Evolutionary conservation across 2,329 filamentous ascomycete genomes (phyloP), one percentile per base, ranked within the genome.

Genomic region (Aureobasidium sp.): DNA sequence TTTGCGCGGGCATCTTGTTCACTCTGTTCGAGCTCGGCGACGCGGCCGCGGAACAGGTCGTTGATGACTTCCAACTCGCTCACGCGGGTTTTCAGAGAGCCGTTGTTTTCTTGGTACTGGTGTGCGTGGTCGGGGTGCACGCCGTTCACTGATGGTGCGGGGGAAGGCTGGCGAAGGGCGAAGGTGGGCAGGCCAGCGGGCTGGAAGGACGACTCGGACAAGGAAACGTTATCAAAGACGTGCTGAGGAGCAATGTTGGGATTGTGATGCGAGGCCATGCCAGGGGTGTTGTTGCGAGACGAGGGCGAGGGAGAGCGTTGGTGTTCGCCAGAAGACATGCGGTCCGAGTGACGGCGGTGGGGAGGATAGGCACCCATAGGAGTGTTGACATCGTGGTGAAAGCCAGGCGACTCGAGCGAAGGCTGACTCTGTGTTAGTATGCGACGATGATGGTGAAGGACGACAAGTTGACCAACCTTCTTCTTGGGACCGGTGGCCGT

Each of bases 1-100:
- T 84, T 80, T 70, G 85, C 76, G 70, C 87, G 77, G 58, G 88
- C 84, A 52, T 83, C 85, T 52, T 84, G 84, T 71, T 93, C 89
- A 70, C 88, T 88, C 67, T 87, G 84, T 72, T 95, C 90, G 14
- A 94, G 80, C 71, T 94, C 82, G 72, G 86, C 75, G 44, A 97
- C 85, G 12, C 78, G 77, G 64, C 88, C 87, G 49, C 79, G 77
- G 73, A 88, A 89, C 22, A 89, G 76, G 60, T 87, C 83, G 70
- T 86, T 97, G 79, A 99, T 97, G 58, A 99, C 84, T 73, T 99
- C 94, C 27, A 99, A 82, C 74, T 99, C 94, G 68, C 88, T 94
- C 37, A 99, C 93, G 45, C 94, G 87, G 0, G 94, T 99, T 77
- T 95, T 96, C n/a, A 97, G 81, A 56, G 87, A 88, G 5, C 89